phyloP scores from a whole-genome alignment of 2,329 filamentous ascomycete species.

The Penicillium sp. region DNA sequence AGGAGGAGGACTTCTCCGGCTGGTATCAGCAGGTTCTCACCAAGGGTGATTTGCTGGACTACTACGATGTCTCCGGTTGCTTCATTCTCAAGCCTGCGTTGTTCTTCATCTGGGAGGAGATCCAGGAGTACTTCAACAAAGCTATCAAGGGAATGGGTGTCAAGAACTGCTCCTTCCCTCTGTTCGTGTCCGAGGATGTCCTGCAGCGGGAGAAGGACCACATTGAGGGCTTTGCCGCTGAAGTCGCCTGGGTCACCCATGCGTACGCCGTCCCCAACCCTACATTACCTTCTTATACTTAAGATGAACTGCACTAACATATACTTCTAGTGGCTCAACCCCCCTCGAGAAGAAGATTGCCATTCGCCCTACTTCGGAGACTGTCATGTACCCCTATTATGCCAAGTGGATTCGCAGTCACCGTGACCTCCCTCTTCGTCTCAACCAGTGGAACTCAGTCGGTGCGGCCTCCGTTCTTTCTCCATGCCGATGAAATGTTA shows the following conservation, averaged over 20 bases:
- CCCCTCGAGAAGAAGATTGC: constrained; percentile 80
- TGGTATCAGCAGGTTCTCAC: constrained; percentile 98
- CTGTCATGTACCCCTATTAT: constrained; percentile 95
- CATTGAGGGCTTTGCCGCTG: constrained; percentile 94
- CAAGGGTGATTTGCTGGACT: constrained; percentile 97
- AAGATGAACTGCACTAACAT: constrained; percentile 8
- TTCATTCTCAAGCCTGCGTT: constrained; percentile 82
- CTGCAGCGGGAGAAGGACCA: constrained; percentile 87
- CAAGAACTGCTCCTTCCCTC: constrained; percentile 93
- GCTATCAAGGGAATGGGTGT: constrained; percentile 89
- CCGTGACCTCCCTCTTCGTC: constrained; percentile 85
- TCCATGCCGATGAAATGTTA: background rate
- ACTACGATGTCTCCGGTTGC: constrained; percentile 97
- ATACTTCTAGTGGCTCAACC: constrained; percentile 71
- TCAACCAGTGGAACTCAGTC: constrained; percentile 98
- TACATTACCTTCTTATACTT: background rate
- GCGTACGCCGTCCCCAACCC: constrained; percentile 35
- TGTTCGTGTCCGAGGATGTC: constrained; percentile 91
- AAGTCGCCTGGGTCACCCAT: constrained; percentile 55
- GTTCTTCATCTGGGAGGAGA: constrained; percentile 67
- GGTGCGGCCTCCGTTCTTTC: constrained; percentile 29
- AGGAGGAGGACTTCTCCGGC: constrained; percentile 81
- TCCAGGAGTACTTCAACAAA: constrained; percentile 57
- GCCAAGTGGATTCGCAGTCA: constrained; percentile 96
- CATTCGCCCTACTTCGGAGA: constrained; percentile 68